phyloP scores from a whole-genome alignment of 1,139 yeast genomes.

The Diutina rugosa region DNA sequence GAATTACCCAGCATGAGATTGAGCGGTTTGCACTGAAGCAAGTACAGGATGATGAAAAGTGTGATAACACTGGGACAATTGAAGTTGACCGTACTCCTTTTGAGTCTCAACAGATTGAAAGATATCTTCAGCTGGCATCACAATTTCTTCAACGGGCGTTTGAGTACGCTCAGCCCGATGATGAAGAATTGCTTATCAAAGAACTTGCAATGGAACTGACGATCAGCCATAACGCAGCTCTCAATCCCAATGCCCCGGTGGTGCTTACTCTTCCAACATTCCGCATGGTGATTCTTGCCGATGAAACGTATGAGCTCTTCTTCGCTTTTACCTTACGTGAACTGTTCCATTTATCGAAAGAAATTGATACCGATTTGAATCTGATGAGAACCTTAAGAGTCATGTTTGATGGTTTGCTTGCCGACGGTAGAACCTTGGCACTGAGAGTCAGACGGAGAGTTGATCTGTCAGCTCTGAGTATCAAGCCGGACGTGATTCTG shows the following conservation, averaged over 20 bases:
- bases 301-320: conserved; percentile 80
- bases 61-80: conserved; percentile 15
- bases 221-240: conserved; percentile 54
- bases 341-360: conserved; percentile 56
- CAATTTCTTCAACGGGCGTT: conserved; percentile 78
- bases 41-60: conserved; percentile 16
- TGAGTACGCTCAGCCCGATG: conserved; percentile 71
- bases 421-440: conserved; percentile 88
- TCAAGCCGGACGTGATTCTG: conserved; percentile 10
- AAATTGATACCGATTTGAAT: conserved; percentile 30
- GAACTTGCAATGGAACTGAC: conserved; percentile 25
- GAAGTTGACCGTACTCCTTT: conserved; percentile 50
- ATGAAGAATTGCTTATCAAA: conserved; percentile 31
- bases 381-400: conserved; percentile 55
- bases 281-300: conserved; percentile 89
- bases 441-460: conserved; percentile 76
- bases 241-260: conserved; percentile 70
- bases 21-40: conserved; percentile 56
- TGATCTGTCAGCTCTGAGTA: conserved; percentile 31
- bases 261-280: conserved; percentile 76
- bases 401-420: conserved; percentile 82
- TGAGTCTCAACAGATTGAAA: conserved; percentile 59
- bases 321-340: conserved; percentile 56
- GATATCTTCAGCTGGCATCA: conserved; percentile 81
- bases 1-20: conserved; percentile 44